Base-by-base conservation (phyloP, 768 basidiomycete species). In the Russula brevipes region DNA sequence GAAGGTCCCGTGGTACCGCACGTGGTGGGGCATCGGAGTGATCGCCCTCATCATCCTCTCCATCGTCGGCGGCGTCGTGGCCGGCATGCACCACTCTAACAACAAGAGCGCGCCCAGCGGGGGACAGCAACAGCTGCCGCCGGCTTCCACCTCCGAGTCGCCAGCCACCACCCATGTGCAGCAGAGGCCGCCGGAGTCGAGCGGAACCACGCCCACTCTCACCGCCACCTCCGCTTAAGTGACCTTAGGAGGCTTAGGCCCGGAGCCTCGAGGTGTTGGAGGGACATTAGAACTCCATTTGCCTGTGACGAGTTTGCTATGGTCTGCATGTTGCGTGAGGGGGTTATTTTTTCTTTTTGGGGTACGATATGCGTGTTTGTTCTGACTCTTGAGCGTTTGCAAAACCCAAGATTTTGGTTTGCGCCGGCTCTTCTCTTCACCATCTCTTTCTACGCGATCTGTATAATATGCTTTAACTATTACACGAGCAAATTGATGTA, bases 51-150 rank as follows among this genome's bases (percentile, higher is more conserved):
- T 73, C 16, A 71, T 68, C 2, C 36, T 85, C 46, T 67, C 82
- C 35, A 63, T 83, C 55, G 57, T 86, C 47, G 84, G 73, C 1
- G 85, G 78, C 1, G 74, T 81, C 0, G 85, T 85, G 1, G 85
- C 83, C 24, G 85, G 79, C 11, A 79, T 78, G 35, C 67, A 44
- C 4, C 60, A 65, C 36, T 33, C 46, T 44, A n/a, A n/a, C 24
- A 24, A 24, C 24, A 24, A 24, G 24, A 24, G 24, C 24, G n/a
- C n/a, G n/a, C n/a, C n/a, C n/a, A n/a, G n/a, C n/a, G n/a, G n/a
- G n/a, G n/a, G n/a, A n/a, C n/a, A n/a, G n/a, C n/a, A n/a, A n/a
- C 24, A 24, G 24, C 24, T 1, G 24, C 1, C 24, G 24, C 24
- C 1, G 24, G 24, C 24, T 24, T 24, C n/a, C n/a, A 24, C 24